phyloP scores from a whole-genome alignment of 108 stramenopile species.

The Pseudonitzschia multiseries region DNA sequence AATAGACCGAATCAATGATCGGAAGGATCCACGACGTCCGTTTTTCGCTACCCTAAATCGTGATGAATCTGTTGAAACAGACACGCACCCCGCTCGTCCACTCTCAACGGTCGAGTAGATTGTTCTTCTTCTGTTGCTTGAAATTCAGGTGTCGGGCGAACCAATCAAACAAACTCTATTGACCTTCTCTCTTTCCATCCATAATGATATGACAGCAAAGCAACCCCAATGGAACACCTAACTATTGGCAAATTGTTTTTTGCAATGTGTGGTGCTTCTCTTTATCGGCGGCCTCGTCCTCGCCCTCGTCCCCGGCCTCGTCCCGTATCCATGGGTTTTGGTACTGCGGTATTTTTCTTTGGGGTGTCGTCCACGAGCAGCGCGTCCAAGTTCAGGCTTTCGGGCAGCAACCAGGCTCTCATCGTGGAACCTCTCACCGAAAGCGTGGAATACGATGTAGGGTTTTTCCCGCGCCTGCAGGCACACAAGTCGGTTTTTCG shows the following conservation, averaged over 20 bases:
- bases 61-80: constrained; percentile 7
- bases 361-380: constrained; percentile 95
- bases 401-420: constrained; percentile 94
- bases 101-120: constrained; percentile 7
- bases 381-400: constrained; percentile 95
- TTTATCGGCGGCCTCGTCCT: constrained; percentile 60
- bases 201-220: constrained; percentile 1
- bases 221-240: constrained; percentile 5
- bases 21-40: constrained; percentile 9
- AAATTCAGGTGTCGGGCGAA: neutral
- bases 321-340: constrained; percentile 37
- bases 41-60: constrained; percentile 11
- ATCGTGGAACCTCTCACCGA: constrained; percentile 95
- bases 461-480: constrained; percentile 85
- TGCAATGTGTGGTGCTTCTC: neutral
- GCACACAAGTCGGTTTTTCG: neutral
- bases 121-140: neutral
- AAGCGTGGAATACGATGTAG: constrained; percentile 88
- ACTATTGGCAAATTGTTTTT: neutral
- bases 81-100: constrained; percentile 4
- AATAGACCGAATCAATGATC: neutral
- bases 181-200: neutral
- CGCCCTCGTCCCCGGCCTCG: constrained; percentile 57
- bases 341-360: constrained; percentile 58
- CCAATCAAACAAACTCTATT: neutral